These are phyloP conservation scores for Trichoderma koningiopsis DNA, from an alignment of 2,329 filamentous ascomycete genomes.

Conservation along the genomic window DNA sequence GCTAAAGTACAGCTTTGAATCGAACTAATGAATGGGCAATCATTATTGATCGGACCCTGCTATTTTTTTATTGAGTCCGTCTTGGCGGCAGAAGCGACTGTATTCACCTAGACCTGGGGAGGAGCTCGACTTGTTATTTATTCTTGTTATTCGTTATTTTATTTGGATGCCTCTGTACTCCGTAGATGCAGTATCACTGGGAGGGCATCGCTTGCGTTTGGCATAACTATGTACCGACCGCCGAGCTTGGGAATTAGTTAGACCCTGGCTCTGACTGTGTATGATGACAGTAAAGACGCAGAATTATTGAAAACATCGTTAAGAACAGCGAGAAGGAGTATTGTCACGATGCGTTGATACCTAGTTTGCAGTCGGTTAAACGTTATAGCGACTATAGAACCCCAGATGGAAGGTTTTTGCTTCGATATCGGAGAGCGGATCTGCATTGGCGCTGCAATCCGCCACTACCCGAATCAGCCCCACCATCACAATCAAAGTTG, in stretches of 20 bases:
- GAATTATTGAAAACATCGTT: neutral
- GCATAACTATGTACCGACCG: conserved; percentile 32
- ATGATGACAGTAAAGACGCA: conserved; percentile 21
- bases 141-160: conserved; percentile 8
- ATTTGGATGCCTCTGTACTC: conserved; percentile 27
- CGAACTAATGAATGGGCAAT: conserved; percentile 30
- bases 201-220: conserved; percentile 36
- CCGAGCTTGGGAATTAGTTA: conserved; percentile 30
- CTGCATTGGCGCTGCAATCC: conserved; percentile 20
- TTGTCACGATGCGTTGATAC: neutral
- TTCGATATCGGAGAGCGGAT: conserved; percentile 32
- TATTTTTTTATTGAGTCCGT: conserved; percentile 3
- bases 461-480: conserved; percentile 33
- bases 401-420: conserved; percentile 18
- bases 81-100: conserved; percentile 6
- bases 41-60: neutral
- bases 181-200: conserved; percentile 33
- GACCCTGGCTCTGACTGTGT: conserved; percentile 21
- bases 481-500: conserved; percentile 28
- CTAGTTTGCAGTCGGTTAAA: conserved; percentile 7
- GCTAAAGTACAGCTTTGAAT: conserved; percentile 66
- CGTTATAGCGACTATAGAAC: conserved; percentile 9
- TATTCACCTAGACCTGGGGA: conserved; percentile 1
- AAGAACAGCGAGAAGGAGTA: neutral
- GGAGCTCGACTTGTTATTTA: conserved; percentile 4